These are phyloP conservation scores for Linum usitatissimum DNA, from an alignment of 345 rosid genomes.

Conservation along the genomic window DNA sequence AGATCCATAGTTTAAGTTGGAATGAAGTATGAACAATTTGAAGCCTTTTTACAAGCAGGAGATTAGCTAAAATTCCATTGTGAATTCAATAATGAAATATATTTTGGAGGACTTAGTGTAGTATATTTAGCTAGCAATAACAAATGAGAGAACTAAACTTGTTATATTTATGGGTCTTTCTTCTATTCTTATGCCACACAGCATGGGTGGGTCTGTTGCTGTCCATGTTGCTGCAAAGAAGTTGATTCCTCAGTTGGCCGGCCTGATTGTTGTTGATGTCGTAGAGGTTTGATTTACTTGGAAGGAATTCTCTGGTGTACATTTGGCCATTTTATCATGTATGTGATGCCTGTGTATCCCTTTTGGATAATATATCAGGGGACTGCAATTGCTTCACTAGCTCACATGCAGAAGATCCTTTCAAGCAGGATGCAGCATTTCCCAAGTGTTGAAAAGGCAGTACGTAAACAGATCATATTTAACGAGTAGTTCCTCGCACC, in stretches of 20 bases:
- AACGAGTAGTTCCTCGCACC: not conserved
- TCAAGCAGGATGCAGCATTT: conserved; percentile 84
- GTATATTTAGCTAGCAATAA: not conserved
- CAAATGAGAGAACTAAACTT: not conserved
- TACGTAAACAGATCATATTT: conserved; percentile 16
- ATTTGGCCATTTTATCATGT: conserved; percentile 11
- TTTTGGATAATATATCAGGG: conserved; percentile 40
- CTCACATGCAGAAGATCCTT: conserved; percentile 89
- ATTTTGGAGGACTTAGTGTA: not conserved
- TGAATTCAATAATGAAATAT: too few relatives aligned
- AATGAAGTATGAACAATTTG: not conserved
- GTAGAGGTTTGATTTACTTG: conserved; percentile 64
- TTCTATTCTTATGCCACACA: conserved; percentile 19
- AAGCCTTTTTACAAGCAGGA: not conserved
- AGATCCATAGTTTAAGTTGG: not conserved
- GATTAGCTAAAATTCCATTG: not conserved
- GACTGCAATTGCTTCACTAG: conserved; percentile 84
- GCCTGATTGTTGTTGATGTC: conserved; percentile 87
- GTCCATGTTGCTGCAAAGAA: conserved; percentile 91
- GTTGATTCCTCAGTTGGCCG: conserved; percentile 55
- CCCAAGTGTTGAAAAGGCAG: conserved; percentile 77
- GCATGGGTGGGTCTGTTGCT: conserved; percentile 98
- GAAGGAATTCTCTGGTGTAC: not conserved
- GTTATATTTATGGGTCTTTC: not conserved
- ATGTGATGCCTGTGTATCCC: conserved; percentile 10